These are phyloP conservation scores for Peronospora tabacina DNA, from an alignment of 352 stramenopile species.

Conservation along the genomic window DNA sequence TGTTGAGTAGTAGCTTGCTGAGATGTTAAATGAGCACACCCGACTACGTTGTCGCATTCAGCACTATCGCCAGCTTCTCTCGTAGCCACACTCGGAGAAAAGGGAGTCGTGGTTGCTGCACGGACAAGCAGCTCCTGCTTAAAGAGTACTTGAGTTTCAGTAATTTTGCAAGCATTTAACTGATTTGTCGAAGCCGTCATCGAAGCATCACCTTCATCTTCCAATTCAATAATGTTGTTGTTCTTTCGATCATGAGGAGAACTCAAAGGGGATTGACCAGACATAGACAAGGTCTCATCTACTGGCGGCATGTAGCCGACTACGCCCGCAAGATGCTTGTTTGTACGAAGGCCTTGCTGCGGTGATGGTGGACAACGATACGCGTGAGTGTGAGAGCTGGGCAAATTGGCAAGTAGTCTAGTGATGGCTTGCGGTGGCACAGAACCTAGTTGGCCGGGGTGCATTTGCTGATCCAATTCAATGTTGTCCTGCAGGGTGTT, in stretches of 20 bases:
- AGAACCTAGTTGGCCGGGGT: slow-evolving; percentile 20
- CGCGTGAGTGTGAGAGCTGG: slow-evolving; percentile 17
- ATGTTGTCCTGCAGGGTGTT: slow-evolving; percentile 32
- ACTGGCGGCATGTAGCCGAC: slow-evolving; percentile 67
- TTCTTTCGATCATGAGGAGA: slow-evolving; percentile 31
- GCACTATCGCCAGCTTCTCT: not conserved
- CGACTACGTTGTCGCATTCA: slow-evolving; percentile 1
- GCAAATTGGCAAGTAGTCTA: slow-evolving; percentile 20
- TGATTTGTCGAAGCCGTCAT: slow-evolving; percentile 9
- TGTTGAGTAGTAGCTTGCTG: slow-evolving; percentile 5
- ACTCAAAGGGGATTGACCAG: slow-evolving; percentile 39
- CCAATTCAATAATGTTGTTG: slow-evolving; percentile 16
- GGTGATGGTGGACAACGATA: slow-evolving; percentile 40
- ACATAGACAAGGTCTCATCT: slow-evolving; percentile 51
- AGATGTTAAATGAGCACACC: slow-evolving; percentile 1
- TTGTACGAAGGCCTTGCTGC: slow-evolving; percentile 33
- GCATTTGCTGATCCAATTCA: slow-evolving; percentile 36
- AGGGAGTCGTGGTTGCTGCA: slow-evolving; percentile 18
- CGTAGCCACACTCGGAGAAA: not conserved
- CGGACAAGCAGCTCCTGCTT: slow-evolving; percentile 23
- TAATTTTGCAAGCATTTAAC: slow-evolving; percentile 19
- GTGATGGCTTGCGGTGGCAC: slow-evolving; percentile 27
- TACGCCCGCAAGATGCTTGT: slow-evolving; percentile 27
- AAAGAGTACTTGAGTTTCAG: slow-evolving; percentile 10
- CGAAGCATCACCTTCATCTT: slow-evolving; percentile 8